Evolutionary conservation across 2,329 filamentous ascomycete genomes (phyloP), one percentile per base, ranked within the genome.

Genomic region (Verticillium zaregamsianum): DNA sequence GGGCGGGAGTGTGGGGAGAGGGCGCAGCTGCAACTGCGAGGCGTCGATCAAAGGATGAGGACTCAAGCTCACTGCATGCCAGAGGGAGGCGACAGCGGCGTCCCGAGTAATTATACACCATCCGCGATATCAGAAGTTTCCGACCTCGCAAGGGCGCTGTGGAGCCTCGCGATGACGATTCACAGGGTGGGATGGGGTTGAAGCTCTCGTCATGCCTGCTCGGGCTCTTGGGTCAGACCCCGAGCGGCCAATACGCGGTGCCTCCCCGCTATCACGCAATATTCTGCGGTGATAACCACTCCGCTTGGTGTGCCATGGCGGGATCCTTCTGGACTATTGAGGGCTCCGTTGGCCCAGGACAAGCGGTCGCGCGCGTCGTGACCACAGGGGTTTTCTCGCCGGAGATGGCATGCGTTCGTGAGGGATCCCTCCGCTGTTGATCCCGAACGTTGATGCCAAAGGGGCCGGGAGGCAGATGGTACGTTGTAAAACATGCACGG

Each of bases 201-300:
- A 40, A 55, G 28, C 17, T 57, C 23, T 59, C 33, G 61, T 54
- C 58, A 45, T 58, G 57, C 40, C 45, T 35, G 54, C 55, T 39
- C n/a, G 23, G 3, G 23, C 39, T 28, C 23, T n/a, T 61, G 57
- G 45, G 52, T 59, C 31, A 52, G 25, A 20, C 17, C 37, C 9
- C 62, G 56, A n/a, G n/a, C 39, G 17, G 39, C 17, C 39, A n/a
- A 49, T 52, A 40, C 59, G 49, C 59, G 61, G 61, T 59, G 57
- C 32, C 52, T 52, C 62, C 57, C 62, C 62, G 59, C 62, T 58
- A 62, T 63, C 55, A 60, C 60, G 60, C 62, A 58, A 63, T 60
- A 32, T 15, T 8, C 23, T 56, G 49, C 49, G 33, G 40, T 35
- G 58, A 49, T 35, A 52, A 55, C 45, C 31, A 45, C 39, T 20